These are phyloP conservation scores for Pharus latifolius DNA, from an alignment of 176 grass and related monocot genomes.

Conservation along the genomic window DNA sequence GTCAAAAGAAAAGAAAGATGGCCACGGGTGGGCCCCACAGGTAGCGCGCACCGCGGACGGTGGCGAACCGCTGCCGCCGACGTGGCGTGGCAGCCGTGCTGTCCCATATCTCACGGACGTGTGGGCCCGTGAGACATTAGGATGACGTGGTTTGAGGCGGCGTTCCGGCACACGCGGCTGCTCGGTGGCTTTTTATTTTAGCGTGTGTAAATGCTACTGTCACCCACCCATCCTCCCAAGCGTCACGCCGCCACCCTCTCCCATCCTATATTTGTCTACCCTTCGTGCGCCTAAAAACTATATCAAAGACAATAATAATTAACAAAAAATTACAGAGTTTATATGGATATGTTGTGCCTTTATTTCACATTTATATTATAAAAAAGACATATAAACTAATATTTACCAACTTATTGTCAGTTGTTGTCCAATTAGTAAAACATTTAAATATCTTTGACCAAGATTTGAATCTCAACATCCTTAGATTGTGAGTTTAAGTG, in stretches of 20 bases:
- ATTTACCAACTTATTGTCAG: too few species aligned
- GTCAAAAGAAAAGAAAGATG: background rate
- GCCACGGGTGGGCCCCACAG: background rate
- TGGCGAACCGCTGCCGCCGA: conserved; percentile 50
- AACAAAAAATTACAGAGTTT: too few species aligned
- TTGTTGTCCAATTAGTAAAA: too few species aligned
- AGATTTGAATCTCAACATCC: too few species aligned
- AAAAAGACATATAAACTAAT: too few species aligned
- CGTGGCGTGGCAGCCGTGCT: background rate
- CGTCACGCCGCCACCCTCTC: background rate
- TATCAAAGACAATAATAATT: too few species aligned
- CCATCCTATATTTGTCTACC: too few species aligned
- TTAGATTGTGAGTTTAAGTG: too few species aligned
- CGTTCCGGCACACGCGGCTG: background rate
- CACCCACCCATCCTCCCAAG: conserved; percentile 1
- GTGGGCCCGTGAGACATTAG: background rate
- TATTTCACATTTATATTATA: too few species aligned
- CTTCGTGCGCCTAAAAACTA: too few species aligned
- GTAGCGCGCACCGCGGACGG: conserved; percentile 73
- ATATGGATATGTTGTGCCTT: too few species aligned
- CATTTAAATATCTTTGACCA: too few species aligned
- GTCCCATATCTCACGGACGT: background rate
- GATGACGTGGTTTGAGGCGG: background rate
- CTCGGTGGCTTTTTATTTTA: background rate
- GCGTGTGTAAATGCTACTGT: background rate